These are phyloP conservation scores for Danielozyma ontarioensis DNA, from an alignment of 805 yeast species.

Conservation along the genomic window DNA sequence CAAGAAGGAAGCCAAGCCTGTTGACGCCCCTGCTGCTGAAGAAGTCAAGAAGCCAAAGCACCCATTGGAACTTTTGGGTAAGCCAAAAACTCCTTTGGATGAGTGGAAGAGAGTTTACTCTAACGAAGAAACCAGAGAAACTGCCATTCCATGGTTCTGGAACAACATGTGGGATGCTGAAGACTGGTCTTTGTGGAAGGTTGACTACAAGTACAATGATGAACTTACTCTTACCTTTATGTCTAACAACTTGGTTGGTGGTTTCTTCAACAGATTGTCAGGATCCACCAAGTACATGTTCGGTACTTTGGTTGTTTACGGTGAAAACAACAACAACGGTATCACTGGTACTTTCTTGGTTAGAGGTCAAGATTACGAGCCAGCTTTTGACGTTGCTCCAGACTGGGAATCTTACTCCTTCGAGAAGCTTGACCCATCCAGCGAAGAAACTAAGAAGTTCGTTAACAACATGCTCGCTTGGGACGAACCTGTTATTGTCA, in stretches of 20 bases:
- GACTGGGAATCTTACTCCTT: slow-evolving; percentile 94
- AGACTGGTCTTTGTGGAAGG: slow-evolving; percentile 94
- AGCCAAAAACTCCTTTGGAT: slow-evolving; percentile 64
- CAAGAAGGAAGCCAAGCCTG: slow-evolving; percentile 22
- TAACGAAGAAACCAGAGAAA: slow-evolving; percentile 93
- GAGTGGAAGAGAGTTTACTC: slow-evolving; percentile 97
- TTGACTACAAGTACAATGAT: slow-evolving; percentile 95
- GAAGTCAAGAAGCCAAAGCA: slow-evolving; percentile 76
- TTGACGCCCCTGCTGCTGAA: slow-evolving; percentile 30
- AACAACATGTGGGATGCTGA: slow-evolving; percentile 77
- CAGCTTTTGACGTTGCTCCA: slow-evolving; percentile 98
- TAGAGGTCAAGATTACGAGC: slow-evolving; percentile 86
- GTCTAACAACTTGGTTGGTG: slow-evolving; percentile 98
- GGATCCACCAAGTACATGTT: slow-evolving; percentile 93
- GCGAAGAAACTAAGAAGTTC: slow-evolving; percentile 72
- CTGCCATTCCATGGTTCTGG: slow-evolving; percentile 98
- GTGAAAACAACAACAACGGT: slow-evolving; percentile 98
- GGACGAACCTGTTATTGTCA: slow-evolving; percentile 85
- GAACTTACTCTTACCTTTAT: slow-evolving; percentile 95
- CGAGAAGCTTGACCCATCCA: slow-evolving; percentile 76
- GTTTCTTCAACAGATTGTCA: slow-evolving; percentile 91
- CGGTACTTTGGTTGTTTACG: slow-evolving; percentile 91
- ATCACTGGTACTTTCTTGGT: slow-evolving; percentile 91
- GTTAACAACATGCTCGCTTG: slow-evolving; percentile 94
- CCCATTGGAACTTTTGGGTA: slow-evolving; percentile 83